Evolutionary conservation across 306 rosid genomes (phyloP).

Genomic region (Inga leiocalycina): DNA sequence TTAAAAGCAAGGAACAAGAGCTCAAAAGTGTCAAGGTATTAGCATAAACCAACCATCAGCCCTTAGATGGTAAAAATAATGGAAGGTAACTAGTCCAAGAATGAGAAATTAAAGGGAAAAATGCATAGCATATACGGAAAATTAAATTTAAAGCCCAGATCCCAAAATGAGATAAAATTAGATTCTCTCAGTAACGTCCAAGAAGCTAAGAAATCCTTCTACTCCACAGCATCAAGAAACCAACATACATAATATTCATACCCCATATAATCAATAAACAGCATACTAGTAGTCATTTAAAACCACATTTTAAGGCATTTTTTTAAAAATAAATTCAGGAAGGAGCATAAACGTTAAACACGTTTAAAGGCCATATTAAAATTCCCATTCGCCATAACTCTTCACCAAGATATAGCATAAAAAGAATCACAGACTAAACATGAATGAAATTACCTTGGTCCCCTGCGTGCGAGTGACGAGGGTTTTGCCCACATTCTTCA

Average conservation of each 20-base stretch:
- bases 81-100: not conserved
- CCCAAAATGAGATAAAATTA: not conserved
- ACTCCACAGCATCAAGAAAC: not conserved
- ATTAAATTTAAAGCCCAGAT: not conserved
- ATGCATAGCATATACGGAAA: not conserved
- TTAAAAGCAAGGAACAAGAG: not conserved
- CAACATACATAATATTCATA: not conserved
- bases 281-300: too few relatives aligned
- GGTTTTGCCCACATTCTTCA: constrained; percentile 85
- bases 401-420: not conserved
- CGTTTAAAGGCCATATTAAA: not conserved
- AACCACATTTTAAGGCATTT: not conserved
- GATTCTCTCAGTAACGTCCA: not conserved
- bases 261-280: not conserved
- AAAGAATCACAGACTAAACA: not conserved
- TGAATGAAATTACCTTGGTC: constrained; percentile 57
- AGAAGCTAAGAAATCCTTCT: not conserved
- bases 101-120: not conserved
- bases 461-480: constrained; percentile 95
- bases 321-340: not conserved
- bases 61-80: not conserved
- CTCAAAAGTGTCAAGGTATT: not conserved
- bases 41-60: not conserved
- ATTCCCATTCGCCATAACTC: not conserved
- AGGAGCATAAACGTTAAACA: not conserved